phyloP scores from a whole-genome alignment of 768 basidiomycete species.

The Dentipellis sp. region DNA sequence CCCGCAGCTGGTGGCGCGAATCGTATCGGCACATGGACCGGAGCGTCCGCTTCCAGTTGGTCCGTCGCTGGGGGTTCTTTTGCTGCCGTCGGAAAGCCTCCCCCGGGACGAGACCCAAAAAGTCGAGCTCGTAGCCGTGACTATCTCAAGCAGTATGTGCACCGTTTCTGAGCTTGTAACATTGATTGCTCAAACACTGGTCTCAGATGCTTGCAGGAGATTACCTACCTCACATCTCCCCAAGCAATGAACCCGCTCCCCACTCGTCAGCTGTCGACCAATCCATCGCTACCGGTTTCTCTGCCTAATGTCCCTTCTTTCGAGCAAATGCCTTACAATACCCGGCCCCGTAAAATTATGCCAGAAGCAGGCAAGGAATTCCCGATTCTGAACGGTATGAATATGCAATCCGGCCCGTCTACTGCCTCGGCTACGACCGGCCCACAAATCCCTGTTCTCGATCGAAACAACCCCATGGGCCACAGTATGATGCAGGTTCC shows the following conservation, averaged over 20 bases:
- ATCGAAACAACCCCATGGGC: conserved; percentile 38
- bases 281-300: conserved; percentile 51
- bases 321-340: conserved; percentile 66
- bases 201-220: conserved; percentile 88
- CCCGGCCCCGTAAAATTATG: conserved; percentile 72
- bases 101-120: conserved; percentile 87
- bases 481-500: conserved; percentile 16
- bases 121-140: conserved; percentile 90
- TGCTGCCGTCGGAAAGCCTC: conserved; percentile 49
- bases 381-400: conserved; percentile 51
- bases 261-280: conserved; percentile 69
- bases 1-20: conserved; percentile 31
- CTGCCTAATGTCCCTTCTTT: conserved; percentile 68
- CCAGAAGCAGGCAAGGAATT: conserved; percentile 72
- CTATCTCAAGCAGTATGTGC: conserved; percentile 88
- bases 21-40: conserved; percentile 49
- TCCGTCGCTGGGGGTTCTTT: conserved; percentile 36
- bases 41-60: conserved; percentile 30
- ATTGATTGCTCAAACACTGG: conserved; percentile 8
- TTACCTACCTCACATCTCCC: conserved; percentile 93
- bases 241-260: conserved; percentile 97
- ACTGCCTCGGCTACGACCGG: conserved; percentile 38
- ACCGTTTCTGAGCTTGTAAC: conserved; percentile 3
- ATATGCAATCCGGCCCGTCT: conserved; percentile 41
- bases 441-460: conserved; percentile 34